These are phyloP conservation scores for Orbilia javanica DNA, from an alignment of 2,329 filamentous ascomycete species.

Conservation along the genomic window DNA sequence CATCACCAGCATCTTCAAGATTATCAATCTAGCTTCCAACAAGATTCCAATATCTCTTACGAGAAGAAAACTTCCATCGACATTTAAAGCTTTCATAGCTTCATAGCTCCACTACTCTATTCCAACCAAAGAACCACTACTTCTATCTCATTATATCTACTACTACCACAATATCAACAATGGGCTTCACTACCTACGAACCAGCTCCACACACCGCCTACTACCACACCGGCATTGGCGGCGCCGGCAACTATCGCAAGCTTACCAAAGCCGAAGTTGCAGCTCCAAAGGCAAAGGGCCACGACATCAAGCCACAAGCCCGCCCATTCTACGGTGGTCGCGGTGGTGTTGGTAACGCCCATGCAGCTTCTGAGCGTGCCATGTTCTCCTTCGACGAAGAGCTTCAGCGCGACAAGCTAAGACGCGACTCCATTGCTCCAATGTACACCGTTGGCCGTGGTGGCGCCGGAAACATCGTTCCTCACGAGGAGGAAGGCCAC, in stretches of 20 bases:
- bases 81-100: constrained; percentile 37
- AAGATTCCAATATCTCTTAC: constrained; percentile 35
- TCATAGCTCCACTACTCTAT: constrained; percentile 35
- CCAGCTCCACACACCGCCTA: constrained; percentile 67
- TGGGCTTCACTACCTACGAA: constrained; percentile 69
- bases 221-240: constrained; percentile 69
- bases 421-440: constrained; percentile 70
- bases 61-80: constrained; percentile 27
- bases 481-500: constrained; percentile 58
- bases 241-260: constrained; percentile 70
- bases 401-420: constrained; percentile 70
- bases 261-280: constrained; percentile 70
- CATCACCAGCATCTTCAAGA: constrained; percentile 54
- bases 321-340: constrained; percentile 75
- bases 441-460: constrained; percentile 75
- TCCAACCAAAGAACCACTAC: neutral
- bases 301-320: constrained; percentile 66
- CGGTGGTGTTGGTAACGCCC: constrained; percentile 76
- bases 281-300: constrained; percentile 67
- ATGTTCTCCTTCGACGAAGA: constrained; percentile 78
- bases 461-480: constrained; percentile 72
- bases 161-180: constrained; percentile 56
- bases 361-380: constrained; percentile 69
- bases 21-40: constrained; percentile 42
- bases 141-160: constrained; percentile 37